These are phyloP conservation scores for Gonium pectorale DNA, from an alignment of 139 green algal species.

Conservation along the genomic window DNA sequence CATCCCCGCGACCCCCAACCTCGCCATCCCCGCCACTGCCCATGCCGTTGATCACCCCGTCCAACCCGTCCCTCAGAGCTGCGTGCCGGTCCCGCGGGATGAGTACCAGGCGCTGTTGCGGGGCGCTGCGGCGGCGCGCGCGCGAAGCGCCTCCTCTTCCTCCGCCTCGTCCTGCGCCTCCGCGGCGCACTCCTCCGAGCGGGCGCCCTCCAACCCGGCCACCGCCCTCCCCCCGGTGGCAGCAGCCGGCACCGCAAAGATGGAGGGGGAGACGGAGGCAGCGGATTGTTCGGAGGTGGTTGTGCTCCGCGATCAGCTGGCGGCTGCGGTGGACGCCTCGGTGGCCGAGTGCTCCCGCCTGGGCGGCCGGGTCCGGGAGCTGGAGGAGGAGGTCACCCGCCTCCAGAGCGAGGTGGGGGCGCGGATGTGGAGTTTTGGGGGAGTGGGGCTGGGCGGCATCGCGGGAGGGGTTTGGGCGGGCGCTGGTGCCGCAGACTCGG, in stretches of 20 bases:
- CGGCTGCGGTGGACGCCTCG: constrained; percentile 12
- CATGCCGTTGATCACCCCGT: no score
- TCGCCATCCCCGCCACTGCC: no score
- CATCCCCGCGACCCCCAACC: no score
- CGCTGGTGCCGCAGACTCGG: no score
- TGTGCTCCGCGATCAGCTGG: constrained; percentile 29
- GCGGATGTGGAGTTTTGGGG: no score
- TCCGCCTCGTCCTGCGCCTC: background rate
- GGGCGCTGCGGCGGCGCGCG: background rate
- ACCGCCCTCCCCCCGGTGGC: background rate
- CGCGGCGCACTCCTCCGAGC: background rate
- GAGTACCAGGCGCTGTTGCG: constrained; percentile 15
- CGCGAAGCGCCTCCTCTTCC: background rate
- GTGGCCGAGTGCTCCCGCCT: constrained; percentile 15
- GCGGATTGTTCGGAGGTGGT: background rate
- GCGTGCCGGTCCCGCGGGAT: background rate
- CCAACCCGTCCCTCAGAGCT: background rate
- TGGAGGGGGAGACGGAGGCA: background rate
- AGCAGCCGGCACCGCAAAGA: background rate
- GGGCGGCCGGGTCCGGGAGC: background rate
- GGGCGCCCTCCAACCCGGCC: background rate
- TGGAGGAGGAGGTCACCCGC: constrained; percentile 17
- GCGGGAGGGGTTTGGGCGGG: no score
- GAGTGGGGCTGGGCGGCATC: no score
- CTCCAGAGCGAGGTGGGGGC: background rate